These are phyloP conservation scores for Wilcoxina mikolae DNA, from an alignment of 495 filamentous ascomycete species.

Conservation along the genomic window DNA sequence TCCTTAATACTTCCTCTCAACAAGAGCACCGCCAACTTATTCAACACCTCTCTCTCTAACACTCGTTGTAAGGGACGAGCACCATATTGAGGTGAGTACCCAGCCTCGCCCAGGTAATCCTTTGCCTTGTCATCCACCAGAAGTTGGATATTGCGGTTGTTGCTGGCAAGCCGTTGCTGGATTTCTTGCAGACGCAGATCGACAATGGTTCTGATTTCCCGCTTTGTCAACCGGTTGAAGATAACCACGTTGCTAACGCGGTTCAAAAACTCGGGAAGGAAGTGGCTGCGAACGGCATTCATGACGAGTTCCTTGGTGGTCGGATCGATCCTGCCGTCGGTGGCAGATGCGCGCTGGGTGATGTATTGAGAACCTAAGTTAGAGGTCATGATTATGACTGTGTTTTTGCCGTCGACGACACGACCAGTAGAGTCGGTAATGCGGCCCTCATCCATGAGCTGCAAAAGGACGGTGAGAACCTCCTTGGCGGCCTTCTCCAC, in stretches of 20 bases:
- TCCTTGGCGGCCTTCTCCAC: slow-evolving; percentile 98
- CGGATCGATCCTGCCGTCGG: slow-evolving; percentile 60
- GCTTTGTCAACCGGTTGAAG: slow-evolving; percentile 85
- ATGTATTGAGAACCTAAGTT: slow-evolving; percentile 92
- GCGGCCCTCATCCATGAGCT: slow-evolving; percentile 97
- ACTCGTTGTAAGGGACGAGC: slow-evolving; percentile 73
- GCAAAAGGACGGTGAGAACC: slow-evolving; percentile 85
- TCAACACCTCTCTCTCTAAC: slow-evolving; percentile 92
- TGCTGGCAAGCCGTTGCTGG: slow-evolving; percentile 67
- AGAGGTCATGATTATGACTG: slow-evolving; percentile 97
- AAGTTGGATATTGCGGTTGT: slow-evolving; percentile 69
- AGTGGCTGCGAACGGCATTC: slow-evolving; percentile 78
- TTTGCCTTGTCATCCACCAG: slow-evolving; percentile 64
- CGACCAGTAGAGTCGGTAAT: slow-evolving; percentile 96
- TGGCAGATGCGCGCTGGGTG: slow-evolving; percentile 34
- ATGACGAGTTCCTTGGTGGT: slow-evolving; percentile 79
- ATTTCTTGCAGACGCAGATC: slow-evolving; percentile 80
- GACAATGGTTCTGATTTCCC: slow-evolving; percentile 88
- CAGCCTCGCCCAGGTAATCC: slow-evolving; percentile 73
- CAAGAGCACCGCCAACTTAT: slow-evolving; percentile 77
- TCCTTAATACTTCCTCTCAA: slow-evolving; percentile 71
- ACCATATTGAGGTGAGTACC: slow-evolving; percentile 89
- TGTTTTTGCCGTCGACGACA: slow-evolving; percentile 88
- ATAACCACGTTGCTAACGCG: slow-evolving; percentile 90
- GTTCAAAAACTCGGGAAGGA: slow-evolving; percentile 96